Base-by-base conservation (phyloP, 106 monocot species). In the Dendrobium catenatum region DNA sequence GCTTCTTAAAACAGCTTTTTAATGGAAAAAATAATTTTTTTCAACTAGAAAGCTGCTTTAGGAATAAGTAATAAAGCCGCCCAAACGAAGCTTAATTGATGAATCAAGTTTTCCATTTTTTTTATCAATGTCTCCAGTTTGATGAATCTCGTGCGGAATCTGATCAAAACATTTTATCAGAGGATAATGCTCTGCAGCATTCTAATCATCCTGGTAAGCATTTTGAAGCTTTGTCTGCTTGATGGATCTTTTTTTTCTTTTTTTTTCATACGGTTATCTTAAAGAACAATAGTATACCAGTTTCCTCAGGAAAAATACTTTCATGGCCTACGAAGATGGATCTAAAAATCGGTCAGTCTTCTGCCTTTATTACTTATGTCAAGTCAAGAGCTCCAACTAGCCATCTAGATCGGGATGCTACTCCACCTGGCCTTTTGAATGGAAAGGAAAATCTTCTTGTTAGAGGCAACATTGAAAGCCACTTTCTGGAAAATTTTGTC, bases 321-420 rank as follows among this genome's bases (percentile, higher is more conserved):
- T 91, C 91, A 78, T 76, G 70, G 42, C 88, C 88, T 77, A 88
- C 78, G 83, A 93, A 93, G 77, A 87, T 79, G 49, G 67, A 87
- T 49, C 73, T 93, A 29, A 90, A 82, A 79, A 68, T 93, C 66
- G 93, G 83, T 17, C 79, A 86, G 78, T 88, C 90, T 51, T 93
- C 93, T 58, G 93, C 90, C 31, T 93, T 93, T 81, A 82, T 93
- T 24, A 87, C 83, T 1, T 93, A 90, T 81, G 87, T 88, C 26
- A 93, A 84, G 72, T 85, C 90, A 59, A 83, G 77, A 77, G 19
- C 81, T 42, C 83, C 79, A 75, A 84, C 79, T 77, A 76, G 48
- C 64, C 66, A 75, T 59, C n/a, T 76, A 43, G 78, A 76, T 44
- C 78, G 27, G 72, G 81, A 75, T 76, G 46, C 42, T 59, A 76